Evolutionary conservation across 495 filamentous ascomycete species (phyloP).

Genomic region (Geoglossum glabrum): DNA sequence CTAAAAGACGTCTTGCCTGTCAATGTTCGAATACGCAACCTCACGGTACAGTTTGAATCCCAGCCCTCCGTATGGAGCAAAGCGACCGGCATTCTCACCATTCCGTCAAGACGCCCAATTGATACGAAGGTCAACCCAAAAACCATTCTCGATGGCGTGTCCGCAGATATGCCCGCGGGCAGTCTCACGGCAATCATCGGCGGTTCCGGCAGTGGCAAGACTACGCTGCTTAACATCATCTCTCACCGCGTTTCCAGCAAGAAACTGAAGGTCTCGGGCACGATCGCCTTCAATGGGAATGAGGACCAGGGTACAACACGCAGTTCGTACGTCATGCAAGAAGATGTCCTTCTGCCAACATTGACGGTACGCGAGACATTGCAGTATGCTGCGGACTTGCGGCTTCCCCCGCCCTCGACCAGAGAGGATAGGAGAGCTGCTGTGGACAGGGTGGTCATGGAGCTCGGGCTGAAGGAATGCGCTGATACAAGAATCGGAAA

Average conservation of each 20-base stretch:
- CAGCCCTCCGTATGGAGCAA: not conserved
- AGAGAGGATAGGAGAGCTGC: conserved; percentile 33
- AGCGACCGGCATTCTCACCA: conserved; percentile 22
- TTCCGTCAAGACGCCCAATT: not conserved
- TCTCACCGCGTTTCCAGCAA: conserved; percentile 39
- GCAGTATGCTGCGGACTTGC: conserved; percentile 46
- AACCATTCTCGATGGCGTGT: conserved; percentile 31
- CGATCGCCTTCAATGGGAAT: conserved; percentile 34
- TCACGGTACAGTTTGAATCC: conserved; percentile 29
- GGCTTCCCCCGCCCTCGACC: conserved; percentile 39
- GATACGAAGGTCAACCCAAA: conserved; percentile 6
- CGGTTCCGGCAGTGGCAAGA: conserved; percentile 49
- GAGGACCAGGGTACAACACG: conserved; percentile 29
- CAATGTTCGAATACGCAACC: conserved; percentile 30
- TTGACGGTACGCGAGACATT: conserved; percentile 56
- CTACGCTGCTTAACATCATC: conserved; percentile 48
- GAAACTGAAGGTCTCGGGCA: conserved; percentile 30
- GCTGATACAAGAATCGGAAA: conserved; percentile 51
- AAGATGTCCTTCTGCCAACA: conserved; percentile 48
- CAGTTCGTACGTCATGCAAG: conserved; percentile 58
- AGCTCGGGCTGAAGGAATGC: conserved; percentile 54
- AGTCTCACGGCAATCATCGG: conserved; percentile 55
- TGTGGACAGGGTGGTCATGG: conserved; percentile 53
- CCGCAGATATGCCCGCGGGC: conserved; percentile 34
- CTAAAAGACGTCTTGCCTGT: conserved; percentile 41